Base-by-base conservation (phyloP, 192 early-diverging fungal species). In the Backusella westeae region DNA sequence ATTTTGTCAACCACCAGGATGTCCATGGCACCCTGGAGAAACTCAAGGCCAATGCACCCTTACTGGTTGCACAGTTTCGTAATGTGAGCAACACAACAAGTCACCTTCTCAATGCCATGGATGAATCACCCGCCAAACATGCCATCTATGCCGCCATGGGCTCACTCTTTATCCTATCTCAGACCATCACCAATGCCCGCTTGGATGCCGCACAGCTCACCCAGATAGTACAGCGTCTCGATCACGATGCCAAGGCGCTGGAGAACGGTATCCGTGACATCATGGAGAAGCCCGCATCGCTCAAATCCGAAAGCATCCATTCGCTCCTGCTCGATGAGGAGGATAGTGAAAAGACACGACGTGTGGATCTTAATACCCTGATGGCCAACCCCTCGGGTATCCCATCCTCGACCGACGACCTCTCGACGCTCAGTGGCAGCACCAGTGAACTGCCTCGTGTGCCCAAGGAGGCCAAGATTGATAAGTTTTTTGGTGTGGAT, bases 401-500 rank as follows among this genome's bases (percentile, higher is more conserved):
- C 7, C 17, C 32, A 2, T n/a, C 23, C 6, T 14, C 23, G 12
- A 0, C 26, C 0, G 56, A 63, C 4, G 56, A 63, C 4, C 21
- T 63, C 3, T 29, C 15, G 32, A 32, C 32, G 32, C 19, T 7
- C 6, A n/a, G 5, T n/a, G 6, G 46, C 6, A 49, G 46, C 19
- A 49, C 23, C 10, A 63, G 68, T 14, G 68, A 69, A 14, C 23
- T 38, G 5, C 19, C 19, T 1, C 34, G 35, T 12, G 4, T 36
- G 1, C 68, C n/a, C 10, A 71, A 70, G 4, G 73, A 81, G 7
- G 74, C 72, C 21, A 90, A 90, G 73, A 70, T 90, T 7, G 82
- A 82, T 53, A 87, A 86, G 49, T 89, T 90, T 81, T 90, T 90
- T 85, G 88, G 88, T 14, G 89, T 88, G 44, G 88, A 90, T 72